These are phyloP conservation scores for Lagerstroemia speciosa DNA, from an alignment of 345 rosid genomes.

Conservation along the genomic window DNA sequence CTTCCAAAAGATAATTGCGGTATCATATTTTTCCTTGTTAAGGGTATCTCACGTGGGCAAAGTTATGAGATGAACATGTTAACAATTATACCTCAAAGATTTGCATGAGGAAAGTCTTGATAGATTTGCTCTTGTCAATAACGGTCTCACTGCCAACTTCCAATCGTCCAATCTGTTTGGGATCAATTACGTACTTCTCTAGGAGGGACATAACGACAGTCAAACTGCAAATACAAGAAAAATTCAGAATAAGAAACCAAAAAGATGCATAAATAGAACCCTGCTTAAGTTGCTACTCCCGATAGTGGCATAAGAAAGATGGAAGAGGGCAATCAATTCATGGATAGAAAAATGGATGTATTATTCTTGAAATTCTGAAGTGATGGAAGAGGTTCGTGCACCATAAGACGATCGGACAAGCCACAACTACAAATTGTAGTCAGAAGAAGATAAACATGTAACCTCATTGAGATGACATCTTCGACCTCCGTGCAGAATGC, in stretches of 20 bases:
- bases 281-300: not conserved
- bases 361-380: not conserved
- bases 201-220: slow-evolving; percentile 84
- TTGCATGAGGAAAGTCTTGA: slow-evolving; percentile 97
- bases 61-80: not conserved
- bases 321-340: not conserved
- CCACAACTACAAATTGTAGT: not conserved
- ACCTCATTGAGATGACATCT: slow-evolving; percentile 99
- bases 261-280: not conserved
- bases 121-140: slow-evolving; percentile 98
- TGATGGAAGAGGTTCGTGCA: not conserved
- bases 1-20: not conserved
- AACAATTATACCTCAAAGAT: slow-evolving; percentile 71
- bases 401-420: not conserved
- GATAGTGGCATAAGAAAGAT: not conserved
- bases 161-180: slow-evolving; percentile 87
- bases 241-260: slow-evolving; percentile 4
- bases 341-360: not conserved
- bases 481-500: slow-evolving; percentile 96
- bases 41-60: not conserved
- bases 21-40: not conserved
- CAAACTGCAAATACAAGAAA: slow-evolving; percentile 44
- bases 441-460: slow-evolving; percentile 6
- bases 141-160: slow-evolving; percentile 99
- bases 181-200: slow-evolving; percentile 82